These are phyloP conservation scores for Hericium alpestre DNA, from an alignment of 768 basidiomycete species.

Conservation along the genomic window DNA sequence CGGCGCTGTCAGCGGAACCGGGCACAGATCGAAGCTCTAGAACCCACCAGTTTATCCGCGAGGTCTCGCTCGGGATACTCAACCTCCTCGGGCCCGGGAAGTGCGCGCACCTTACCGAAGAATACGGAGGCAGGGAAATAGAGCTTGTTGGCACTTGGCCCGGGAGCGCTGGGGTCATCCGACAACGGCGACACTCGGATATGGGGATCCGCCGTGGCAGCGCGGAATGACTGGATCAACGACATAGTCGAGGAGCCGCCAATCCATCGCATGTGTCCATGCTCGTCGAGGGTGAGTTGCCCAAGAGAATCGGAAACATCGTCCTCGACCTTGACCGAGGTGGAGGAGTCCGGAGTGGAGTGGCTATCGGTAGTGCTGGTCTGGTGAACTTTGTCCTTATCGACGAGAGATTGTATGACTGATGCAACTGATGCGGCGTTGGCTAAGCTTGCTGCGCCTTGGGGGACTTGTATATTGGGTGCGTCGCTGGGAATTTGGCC, in stretches of 20 bases:
- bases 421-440: constrained; percentile 10
- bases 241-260: constrained; percentile 90
- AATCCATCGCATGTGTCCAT: constrained; percentile 87
- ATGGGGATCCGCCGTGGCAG: constrained; percentile 60
- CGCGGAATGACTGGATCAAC: constrained; percentile 78
- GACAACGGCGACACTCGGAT: constrained; percentile 77
- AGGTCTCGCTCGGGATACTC: constrained; percentile 79
- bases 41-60: constrained; percentile 73
- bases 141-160: constrained; percentile 38
- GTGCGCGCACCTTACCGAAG: constrained; percentile 75
- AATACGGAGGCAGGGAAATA: constrained; percentile 85
- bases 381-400: constrained; percentile 11
- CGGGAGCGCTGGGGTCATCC: constrained; percentile 71
- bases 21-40: neutral
- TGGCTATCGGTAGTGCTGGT: constrained; percentile 11
- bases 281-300: constrained; percentile 80
- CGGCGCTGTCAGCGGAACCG: constrained; percentile 16
- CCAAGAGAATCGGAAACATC: constrained; percentile 81
- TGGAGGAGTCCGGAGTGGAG: constrained; percentile 26
- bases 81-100: constrained; percentile 77
- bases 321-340: constrained; percentile 51
- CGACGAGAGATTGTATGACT: constrained; percentile 16
- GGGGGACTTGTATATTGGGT: constrained; percentile 3
- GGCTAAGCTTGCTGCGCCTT: constrained; percentile 4
- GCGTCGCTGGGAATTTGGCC: constrained; percentile 38